Conservation (phyloP, 768 basidiomycete species). For the Trametes villosa region DNA sequence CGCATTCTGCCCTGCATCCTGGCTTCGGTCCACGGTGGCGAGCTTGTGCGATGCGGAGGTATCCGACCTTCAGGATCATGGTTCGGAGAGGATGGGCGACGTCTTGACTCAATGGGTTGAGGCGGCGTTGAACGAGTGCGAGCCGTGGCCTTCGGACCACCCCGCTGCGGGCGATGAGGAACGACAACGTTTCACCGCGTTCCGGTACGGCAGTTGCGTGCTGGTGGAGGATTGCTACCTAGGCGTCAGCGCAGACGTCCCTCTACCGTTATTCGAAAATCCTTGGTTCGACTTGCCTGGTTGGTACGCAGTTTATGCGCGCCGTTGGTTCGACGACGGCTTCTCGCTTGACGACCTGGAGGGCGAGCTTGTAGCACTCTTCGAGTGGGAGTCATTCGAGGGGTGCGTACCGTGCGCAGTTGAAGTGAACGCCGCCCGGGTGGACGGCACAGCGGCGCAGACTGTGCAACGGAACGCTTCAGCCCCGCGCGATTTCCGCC, state of each 20-base stretch:
- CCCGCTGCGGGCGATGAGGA: background rate
- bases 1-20: background rate
- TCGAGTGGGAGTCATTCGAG: background rate
- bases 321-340: background rate
- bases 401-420: background rate
- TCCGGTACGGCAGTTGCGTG: background rate
- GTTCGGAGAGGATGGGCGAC: background rate
- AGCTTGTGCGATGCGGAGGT: background rate
- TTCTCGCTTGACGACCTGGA: background rate
- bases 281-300: background rate
- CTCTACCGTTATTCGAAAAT: background rate
- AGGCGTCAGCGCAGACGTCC: background rate
- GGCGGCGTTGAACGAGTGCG: background rate
- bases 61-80: background rate
- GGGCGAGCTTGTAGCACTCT: background rate
- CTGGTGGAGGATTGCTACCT: background rate
- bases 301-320: background rate
- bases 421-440: background rate
- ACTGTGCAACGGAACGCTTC: constrained; percentile 14
- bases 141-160: background rate
- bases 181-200: background rate
- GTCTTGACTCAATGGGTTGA: background rate
- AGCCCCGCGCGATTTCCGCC: background rate
- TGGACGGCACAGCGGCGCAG: background rate
- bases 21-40: background rate